Base-by-base conservation (phyloP, 208 protist genomes). In the Crithidia bombi region DNA sequence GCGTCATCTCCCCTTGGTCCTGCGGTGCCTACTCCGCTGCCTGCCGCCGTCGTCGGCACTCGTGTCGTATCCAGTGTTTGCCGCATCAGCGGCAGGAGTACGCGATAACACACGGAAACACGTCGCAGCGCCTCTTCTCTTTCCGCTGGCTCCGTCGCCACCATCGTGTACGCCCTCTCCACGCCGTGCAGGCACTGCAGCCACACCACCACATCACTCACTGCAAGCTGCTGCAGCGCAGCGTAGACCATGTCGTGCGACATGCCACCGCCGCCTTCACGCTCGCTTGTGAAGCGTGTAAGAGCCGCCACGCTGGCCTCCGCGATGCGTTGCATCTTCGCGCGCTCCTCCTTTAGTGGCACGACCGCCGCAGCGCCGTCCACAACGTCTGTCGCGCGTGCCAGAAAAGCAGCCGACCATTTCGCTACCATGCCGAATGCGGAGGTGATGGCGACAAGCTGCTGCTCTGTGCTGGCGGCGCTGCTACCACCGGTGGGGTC, bases 401-500 rank as follows among this genome's bases (percentile, higher is more conserved):
- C 5, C 0, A 50, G n/a, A 30, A 32, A 54, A 3, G 46, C 23
- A 19, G 44, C 35, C 10, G 69, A 36, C 69, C 75, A 74, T 56
- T 74, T 90, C 14, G 73, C 50, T 35, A 92, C 61, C 49, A 95
- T 84, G 30, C 23, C 55, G 63, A 93, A 87, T 9, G 88, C 86
- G 17, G 87, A 93, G 5, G 78, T 59, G 38, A 95, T 59, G 14
- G 81, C 83, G 2, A 61, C 75, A 0, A 82, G 65, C 23, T 85
- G 69, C 59, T 87, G 81, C 69, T 75, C 73, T 43, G 43, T 46
- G 3, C 26, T 64, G 11, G 41, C 49, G 21, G 28, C 17, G n/a
- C 17, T 47, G 6, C 47, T 21, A 44, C 11, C 9, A 39, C 39
- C 33, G n/a, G 38, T 54, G 0, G 57, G 26, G 28, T 69, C 70